A percentile compares a stretch with the other conserved stretches of the same genome.
Evolutionary conservation across 768 basidiomycete species (phyloP).

Genomic region (Russula lepida): DNA sequence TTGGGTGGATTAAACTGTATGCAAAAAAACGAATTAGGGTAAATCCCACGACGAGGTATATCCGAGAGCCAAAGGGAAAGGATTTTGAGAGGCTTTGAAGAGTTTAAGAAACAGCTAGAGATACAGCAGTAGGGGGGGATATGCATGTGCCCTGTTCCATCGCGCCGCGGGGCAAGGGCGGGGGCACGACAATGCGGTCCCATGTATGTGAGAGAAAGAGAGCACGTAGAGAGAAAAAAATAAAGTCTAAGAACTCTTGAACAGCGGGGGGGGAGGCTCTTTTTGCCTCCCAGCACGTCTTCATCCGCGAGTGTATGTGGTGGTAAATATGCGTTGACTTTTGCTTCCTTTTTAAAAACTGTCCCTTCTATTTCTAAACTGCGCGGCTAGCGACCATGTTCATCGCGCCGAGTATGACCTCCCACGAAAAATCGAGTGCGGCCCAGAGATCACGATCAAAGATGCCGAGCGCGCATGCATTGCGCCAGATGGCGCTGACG

Average conservation of each 20-base stretch:
- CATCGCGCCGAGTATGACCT: slow-evolving; percentile 53
- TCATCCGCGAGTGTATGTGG: background rate
- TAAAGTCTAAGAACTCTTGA: background rate
- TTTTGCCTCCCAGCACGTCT: background rate
- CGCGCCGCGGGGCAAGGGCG: slow-evolving; percentile 14
- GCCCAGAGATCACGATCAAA: slow-evolving; percentile 60
- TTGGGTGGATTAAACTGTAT: background rate
- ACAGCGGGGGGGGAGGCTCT: background rate
- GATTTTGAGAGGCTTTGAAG: background rate
- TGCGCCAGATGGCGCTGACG: slow-evolving; percentile 65
- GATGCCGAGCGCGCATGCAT: slow-evolving; percentile 61
- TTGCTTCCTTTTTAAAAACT: background rate
- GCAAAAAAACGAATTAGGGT: slow-evolving; percentile 8
- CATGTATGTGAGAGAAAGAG: background rate
- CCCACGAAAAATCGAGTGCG: slow-evolving; percentile 59
- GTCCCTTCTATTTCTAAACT: slow-evolving; percentile 4
- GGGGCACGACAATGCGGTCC: slow-evolving; percentile 13
- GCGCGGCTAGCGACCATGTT: slow-evolving; percentile 25
- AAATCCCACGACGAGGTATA: slow-evolving; percentile 10
- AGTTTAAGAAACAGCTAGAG: slow-evolving; percentile 9
- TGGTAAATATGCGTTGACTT: background rate
- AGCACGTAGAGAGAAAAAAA: background rate
- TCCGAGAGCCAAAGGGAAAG: background rate
- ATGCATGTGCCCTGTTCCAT: slow-evolving; percentile 15
- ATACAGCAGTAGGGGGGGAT: slow-evolving; percentile 11